Percentiles rank a stretch among this genome's conserved stretches.
Conservation (phyloP, 495 filamentous ascomycete genomes). For the Barbatosphaeria neglecta region DNA sequence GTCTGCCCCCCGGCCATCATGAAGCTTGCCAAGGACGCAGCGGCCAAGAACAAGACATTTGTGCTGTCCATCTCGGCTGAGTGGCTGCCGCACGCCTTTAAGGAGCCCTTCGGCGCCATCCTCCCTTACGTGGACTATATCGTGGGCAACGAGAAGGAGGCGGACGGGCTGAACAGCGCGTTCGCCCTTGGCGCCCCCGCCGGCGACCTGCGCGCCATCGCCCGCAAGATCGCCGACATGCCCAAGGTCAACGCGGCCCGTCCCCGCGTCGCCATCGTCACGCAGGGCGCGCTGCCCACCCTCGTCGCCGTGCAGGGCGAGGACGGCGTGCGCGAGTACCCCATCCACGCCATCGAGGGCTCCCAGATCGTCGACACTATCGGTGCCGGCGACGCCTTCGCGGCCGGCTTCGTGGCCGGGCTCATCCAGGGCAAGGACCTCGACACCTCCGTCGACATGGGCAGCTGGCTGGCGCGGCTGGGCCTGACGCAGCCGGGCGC, state of each 20-base stretch:
- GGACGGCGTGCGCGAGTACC: constrained; percentile 59
- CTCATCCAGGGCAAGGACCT: constrained; percentile 73
- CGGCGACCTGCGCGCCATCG: constrained; percentile 72
- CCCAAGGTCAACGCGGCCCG: constrained; percentile 82
- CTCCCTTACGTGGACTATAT: constrained; percentile 91
- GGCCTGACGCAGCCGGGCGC: constrained; percentile 91
- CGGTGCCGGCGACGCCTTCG: constrained; percentile 94
- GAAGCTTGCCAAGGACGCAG: constrained; percentile 82
- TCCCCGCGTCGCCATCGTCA: constrained; percentile 75
- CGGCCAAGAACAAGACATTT: constrained; percentile 78
- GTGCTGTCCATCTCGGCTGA: constrained; percentile 84
- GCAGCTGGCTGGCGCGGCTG: constrained; percentile 86
- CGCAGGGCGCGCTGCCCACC: constrained; percentile 85
- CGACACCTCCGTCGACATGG: constrained; percentile 67
- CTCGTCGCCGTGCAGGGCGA: constrained; percentile 64
- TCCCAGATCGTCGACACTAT: constrained; percentile 86
- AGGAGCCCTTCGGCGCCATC: constrained; percentile 77
- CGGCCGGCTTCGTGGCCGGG: constrained; percentile 84
- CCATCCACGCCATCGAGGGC: constrained; percentile 63
- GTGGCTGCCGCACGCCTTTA: constrained; percentile 96
- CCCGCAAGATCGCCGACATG: constrained; percentile 69
- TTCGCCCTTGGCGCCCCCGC: constrained; percentile 64
- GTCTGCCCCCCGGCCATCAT: constrained; percentile 84
- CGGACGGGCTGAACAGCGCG: constrained; percentile 58
- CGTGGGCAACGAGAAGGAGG: constrained; percentile 95